These are phyloP conservation scores for Agaricus sinodeliciosus DNA, from an alignment of 768 basidiomycete genomes.

Conservation along the genomic window DNA sequence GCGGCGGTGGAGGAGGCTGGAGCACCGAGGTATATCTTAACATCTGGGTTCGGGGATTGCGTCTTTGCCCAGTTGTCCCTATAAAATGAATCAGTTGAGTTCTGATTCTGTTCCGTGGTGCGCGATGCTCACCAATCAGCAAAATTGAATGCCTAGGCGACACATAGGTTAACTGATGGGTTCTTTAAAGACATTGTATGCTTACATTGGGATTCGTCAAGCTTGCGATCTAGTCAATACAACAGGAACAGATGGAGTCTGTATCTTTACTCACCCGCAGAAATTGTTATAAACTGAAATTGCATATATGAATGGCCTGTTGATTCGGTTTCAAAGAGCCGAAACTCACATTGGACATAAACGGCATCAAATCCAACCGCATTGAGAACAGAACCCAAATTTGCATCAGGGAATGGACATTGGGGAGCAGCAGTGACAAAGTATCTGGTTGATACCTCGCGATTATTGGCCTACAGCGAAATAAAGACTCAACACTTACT, in stretches of 20 bases:
- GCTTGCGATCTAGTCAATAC: slow-evolving; percentile 11
- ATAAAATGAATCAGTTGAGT: background rate
- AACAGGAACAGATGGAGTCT: background rate
- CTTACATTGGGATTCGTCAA: slow-evolving; percentile 35
- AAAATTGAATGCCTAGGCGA: slow-evolving; percentile 40
- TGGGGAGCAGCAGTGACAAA: slow-evolving; percentile 50
- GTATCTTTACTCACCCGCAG: slow-evolving; percentile 23
- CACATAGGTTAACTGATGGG: background rate
- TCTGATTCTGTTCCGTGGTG: background rate
- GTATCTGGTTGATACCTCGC: slow-evolving; percentile 28
- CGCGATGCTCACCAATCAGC: slow-evolving; percentile 31
- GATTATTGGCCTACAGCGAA: background rate
- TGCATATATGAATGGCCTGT: background rate
- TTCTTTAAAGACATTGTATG: background rate
- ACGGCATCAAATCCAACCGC: slow-evolving; percentile 59
- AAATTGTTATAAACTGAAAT: slow-evolving; percentile 35
- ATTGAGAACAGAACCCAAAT: slow-evolving; percentile 45
- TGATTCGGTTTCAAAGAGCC: background rate
- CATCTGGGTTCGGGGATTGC: slow-evolving; percentile 41
- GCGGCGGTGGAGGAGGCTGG: slow-evolving; percentile 46
- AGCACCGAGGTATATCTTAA: slow-evolving; percentile 52
- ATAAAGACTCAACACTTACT: slow-evolving; percentile 22
- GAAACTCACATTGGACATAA: slow-evolving; percentile 42
- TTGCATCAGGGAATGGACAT: slow-evolving; percentile 58
- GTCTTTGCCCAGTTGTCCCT: slow-evolving; percentile 55